These are phyloP conservation scores for Dinochytrium kinnereticum DNA, from an alignment of 371 early-diverging fungal species.

Conservation along the genomic window DNA sequence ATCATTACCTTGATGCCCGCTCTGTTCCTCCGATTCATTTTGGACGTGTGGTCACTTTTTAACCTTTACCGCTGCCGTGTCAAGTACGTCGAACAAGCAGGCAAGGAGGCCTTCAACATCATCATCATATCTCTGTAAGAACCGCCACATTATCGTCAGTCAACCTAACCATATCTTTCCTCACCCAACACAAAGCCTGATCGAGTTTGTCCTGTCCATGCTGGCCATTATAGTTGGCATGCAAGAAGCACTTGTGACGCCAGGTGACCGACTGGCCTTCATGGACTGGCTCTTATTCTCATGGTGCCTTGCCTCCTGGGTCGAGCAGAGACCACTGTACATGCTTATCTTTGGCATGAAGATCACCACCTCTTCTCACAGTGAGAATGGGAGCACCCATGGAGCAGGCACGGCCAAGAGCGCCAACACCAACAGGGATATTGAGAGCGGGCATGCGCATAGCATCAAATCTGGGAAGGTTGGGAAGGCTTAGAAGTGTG, in stretches of 20 bases:
- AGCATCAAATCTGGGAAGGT: too few relatives aligned
- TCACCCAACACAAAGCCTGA: neutral
- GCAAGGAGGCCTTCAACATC: slow-evolving; percentile 12
- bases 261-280: slow-evolving; percentile 1
- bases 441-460: too few relatives aligned
- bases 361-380: neutral
- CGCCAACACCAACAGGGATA: too few relatives aligned
- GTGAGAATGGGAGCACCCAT: neutral
- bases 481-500: too few relatives aligned
- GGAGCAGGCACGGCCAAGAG: too few relatives aligned
- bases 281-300: slow-evolving; percentile 19
- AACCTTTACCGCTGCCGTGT: neutral
- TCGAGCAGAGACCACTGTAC: slow-evolving; percentile 15
- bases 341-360: slow-evolving; percentile 3
- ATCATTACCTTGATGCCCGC: slow-evolving; percentile 13
- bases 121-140: slow-evolving; percentile 13
- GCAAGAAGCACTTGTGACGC: neutral
- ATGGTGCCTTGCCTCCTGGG: slow-evolving; percentile 20
- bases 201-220: slow-evolving; percentile 7
- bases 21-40: neutral
- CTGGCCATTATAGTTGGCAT: slow-evolving; percentile 15
- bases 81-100: slow-evolving; percentile 13
- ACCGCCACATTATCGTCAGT: neutral
- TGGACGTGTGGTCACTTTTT: slow-evolving; percentile 1
- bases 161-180: neutral